phyloP scores from a whole-genome alignment of 441 rosid genomes.

The Caryocar brasiliense region DNA sequence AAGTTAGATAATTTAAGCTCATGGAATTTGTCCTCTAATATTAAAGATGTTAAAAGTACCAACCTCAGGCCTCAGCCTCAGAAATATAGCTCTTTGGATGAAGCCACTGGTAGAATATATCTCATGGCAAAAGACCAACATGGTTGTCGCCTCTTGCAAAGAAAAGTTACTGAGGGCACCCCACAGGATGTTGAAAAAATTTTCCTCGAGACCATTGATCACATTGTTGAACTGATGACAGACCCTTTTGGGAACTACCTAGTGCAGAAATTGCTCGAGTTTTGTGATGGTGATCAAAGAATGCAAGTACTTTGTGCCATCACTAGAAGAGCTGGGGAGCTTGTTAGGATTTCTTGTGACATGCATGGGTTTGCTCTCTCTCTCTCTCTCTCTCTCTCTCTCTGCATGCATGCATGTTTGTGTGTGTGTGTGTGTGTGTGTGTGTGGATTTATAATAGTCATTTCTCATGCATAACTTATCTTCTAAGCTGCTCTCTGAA shows the following conservation, averaged over 20 bases:
- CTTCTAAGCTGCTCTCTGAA: background rate
- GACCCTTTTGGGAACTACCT: slow-evolving; percentile 81
- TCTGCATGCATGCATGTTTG: background rate
- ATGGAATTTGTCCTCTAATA: slow-evolving; percentile 26
- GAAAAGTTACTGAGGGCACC: slow-evolving; percentile 56
- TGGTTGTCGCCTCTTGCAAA: slow-evolving; percentile 74
- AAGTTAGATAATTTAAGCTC: slow-evolving; percentile 25
- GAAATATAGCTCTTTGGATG: slow-evolving; percentile 46
- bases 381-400: slow-evolving; percentile 4
- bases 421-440: background rate
- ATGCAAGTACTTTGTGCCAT: slow-evolving; percentile 51
- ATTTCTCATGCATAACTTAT: background rate
- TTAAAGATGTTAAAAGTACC: slow-evolving; percentile 21
- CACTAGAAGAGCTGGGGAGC: slow-evolving; percentile 46
- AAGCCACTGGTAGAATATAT: slow-evolving; percentile 47
- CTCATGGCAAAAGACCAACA: slow-evolving; percentile 74
- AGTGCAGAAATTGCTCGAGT: slow-evolving; percentile 77
- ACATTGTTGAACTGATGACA: slow-evolving; percentile 62
- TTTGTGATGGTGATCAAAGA: slow-evolving; percentile 57
- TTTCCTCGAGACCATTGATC: slow-evolving; percentile 57
- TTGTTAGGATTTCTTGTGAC: slow-evolving; percentile 67
- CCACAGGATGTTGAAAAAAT: slow-evolving; percentile 55
- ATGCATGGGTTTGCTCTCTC: slow-evolving; percentile 59
- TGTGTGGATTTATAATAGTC: background rate
- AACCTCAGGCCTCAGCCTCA: slow-evolving; percentile 36